Percentiles rank a stretch among this genome's conserved stretches.
These are phyloP conservation scores for Emergomyces pasteurianus DNA, from an alignment of 2,329 filamentous ascomycete genomes.

Conservation along the genomic window DNA sequence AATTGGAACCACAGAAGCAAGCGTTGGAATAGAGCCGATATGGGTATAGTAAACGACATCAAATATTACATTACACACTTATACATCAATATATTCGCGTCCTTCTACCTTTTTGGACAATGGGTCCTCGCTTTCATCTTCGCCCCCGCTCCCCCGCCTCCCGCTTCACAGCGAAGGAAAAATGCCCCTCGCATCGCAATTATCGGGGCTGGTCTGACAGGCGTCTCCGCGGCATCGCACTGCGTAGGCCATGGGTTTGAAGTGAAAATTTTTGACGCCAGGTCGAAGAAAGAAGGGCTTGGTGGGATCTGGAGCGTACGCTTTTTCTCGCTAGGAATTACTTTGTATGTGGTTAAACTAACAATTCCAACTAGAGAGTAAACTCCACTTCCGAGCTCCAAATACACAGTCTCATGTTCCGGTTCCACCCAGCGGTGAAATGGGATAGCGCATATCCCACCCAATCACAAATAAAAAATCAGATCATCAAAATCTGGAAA, in stretches of 20 bases:
- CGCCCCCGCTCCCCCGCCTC: conserved; percentile 56
- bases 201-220: conserved; percentile 61
- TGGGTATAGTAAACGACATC: not conserved
- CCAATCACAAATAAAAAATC: conserved; percentile 60
- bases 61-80: not conserved
- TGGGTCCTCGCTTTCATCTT: conserved; percentile 52
- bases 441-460: conserved; percentile 69
- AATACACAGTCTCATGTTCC: conserved; percentile 78
- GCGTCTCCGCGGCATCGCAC: conserved; percentile 66
- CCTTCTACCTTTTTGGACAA: conserved; percentile 55
- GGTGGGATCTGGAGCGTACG: conserved; percentile 72
- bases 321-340: conserved; percentile 5
- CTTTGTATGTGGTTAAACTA: not conserved
- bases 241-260: conserved; percentile 80
- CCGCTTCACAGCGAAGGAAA: conserved; percentile 37
- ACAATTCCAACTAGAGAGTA: conserved; percentile 44
- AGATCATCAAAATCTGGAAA: conserved; percentile 63
- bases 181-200: conserved; percentile 54
- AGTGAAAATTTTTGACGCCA: conserved; percentile 65
- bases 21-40: not conserved
- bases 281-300: conserved; percentile 47
- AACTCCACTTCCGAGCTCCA: conserved; percentile 74
- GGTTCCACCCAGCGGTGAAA: conserved; percentile 68
- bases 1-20: too few relatives aligned
- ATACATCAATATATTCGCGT: conserved; percentile 32